Base-by-base conservation (phyloP, 2,329 filamentous ascomycete species). In the Mariannaea elegans region DNA sequence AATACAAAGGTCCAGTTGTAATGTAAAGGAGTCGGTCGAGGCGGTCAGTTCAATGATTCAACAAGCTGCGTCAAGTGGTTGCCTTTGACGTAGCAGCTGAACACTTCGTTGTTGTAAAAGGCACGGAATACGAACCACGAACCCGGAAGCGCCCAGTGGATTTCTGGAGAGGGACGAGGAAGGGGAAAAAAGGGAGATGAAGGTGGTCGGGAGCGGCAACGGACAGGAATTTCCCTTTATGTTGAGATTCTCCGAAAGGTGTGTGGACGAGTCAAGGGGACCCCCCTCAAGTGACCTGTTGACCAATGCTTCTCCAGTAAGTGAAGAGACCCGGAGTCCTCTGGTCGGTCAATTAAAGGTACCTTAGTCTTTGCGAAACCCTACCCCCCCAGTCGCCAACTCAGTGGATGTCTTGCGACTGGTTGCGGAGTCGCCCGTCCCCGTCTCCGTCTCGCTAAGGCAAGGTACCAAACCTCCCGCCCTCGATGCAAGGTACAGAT, bases 141-240 rank as follows among this genome's bases (percentile, higher is more conserved):
- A 16, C 52, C 24, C 34, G n/a, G 24, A 55, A 55, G 21, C 21
- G 52, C 38, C 34, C 32, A 31, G 24, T 13, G 9, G 8, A 7
- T 14, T 36, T 12, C n/a, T 9, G 19, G 39, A 44, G 21, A 23
- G 24, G 38, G 39, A 24, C 19, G 19, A 14, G 23, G n/a, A 31
- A 24, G 42, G 29, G 31, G 32, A 41, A 23, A 27, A 34, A 27
- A 44, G 18, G 44, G 44, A 41, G 34, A 38, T 9, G 19, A 34
- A 27, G 29, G 29, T 24, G 31, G 36, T 19, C 23, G 39, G 41
- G 41, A 34, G 19, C 27, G 44, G 52, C 29, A 55, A 47, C 45
- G 65, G 67, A 64, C 50, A 58, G 45, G 47, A 62, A 65, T 66
- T 44, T 61, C 55, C 60, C 53, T 70, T 68, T 69, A 67, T 69